Conservation (phyloP, 495 filamentous ascomycete genomes). For the Xylaria castorea region DNA sequence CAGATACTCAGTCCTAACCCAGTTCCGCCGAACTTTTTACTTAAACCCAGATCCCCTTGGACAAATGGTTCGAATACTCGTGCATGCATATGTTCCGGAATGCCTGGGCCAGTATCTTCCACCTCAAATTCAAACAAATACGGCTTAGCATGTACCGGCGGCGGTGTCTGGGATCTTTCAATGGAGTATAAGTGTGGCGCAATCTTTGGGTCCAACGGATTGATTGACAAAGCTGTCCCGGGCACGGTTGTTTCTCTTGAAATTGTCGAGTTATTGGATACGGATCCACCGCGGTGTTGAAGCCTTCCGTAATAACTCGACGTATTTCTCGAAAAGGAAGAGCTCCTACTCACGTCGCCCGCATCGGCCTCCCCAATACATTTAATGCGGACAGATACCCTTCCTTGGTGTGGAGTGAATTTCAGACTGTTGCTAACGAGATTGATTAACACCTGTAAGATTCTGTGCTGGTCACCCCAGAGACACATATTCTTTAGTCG, state of each 20-base stretch:
- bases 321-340: constrained; percentile 56
- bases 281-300: constrained; percentile 55
- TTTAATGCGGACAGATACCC: constrained; percentile 74
- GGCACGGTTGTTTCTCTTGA: constrained; percentile 47
- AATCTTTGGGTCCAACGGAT: constrained; percentile 61
- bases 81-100: constrained; percentile 74
- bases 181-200: constrained; percentile 54
- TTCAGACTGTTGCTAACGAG: constrained; percentile 92
- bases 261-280: constrained; percentile 54
- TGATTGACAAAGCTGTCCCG: constrained; percentile 62
- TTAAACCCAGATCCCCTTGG: constrained; percentile 86
- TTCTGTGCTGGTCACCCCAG: constrained; percentile 90
- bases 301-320: constrained; percentile 47
- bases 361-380: constrained; percentile 66
- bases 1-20: constrained; percentile 92
- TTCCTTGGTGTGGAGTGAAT: constrained; percentile 82
- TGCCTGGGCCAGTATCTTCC: constrained; percentile 89
- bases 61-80: constrained; percentile 94
- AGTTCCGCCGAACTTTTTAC: constrained; percentile 89
- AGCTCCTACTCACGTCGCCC: constrained; percentile 53
- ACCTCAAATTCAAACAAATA: constrained; percentile 86
- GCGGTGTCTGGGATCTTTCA: constrained; percentile 67
- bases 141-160: constrained; percentile 62
- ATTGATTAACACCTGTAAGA: constrained; percentile 90
- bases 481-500: constrained; percentile 74